These are phyloP conservation scores for Yarrowia deformans DNA, from an alignment of 805 yeast genomes.

Conservation along the genomic window DNA sequence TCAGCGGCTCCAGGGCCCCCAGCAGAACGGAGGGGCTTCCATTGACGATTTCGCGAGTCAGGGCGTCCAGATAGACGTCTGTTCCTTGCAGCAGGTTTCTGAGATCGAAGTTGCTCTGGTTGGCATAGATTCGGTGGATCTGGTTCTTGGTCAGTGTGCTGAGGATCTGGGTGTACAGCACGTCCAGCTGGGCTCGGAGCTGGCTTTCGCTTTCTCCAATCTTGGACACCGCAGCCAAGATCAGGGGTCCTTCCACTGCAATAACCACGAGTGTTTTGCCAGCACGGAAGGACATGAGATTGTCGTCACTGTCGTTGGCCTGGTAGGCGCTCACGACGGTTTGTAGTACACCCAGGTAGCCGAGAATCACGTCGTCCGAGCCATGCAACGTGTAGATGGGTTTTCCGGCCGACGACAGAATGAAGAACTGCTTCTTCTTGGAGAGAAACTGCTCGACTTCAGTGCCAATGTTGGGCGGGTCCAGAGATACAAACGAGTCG, in stretches of 20 bases:
- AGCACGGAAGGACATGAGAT: conserved; percentile 57
- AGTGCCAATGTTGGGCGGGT: conserved; percentile 19
- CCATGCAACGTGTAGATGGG: conserved; percentile 85
- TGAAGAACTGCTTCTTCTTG: conserved; percentile 71
- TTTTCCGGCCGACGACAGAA: conserved; percentile 85
- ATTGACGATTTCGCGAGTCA: conserved; percentile 61
- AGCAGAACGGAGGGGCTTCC: conserved; percentile 67
- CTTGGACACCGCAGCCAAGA: conserved; percentile 68
- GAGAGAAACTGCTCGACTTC: conserved; percentile 49
- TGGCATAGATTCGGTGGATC: conserved; percentile 69
- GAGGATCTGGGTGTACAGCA: conserved; percentile 77
- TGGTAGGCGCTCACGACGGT: conserved; percentile 77
- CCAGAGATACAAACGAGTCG: conserved; percentile 30
- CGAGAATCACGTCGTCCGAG: conserved; percentile 67
- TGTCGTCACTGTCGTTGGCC: conserved; percentile 44
- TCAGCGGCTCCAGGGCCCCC: conserved; percentile 70
- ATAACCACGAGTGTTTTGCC: conserved; percentile 64
- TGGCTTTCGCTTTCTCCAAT: conserved; percentile 52
- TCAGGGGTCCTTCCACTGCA: conserved; percentile 69
- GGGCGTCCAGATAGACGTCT: conserved; percentile 73
- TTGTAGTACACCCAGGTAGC: conserved; percentile 80
- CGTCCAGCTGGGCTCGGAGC: conserved; percentile 68
- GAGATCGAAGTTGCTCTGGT: conserved; percentile 81
- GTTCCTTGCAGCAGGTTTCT: conserved; percentile 76
- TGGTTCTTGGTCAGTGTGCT: conserved; percentile 84